Conservation (phyloP, 306 rosid genomes). For the Prunus kanzakura region DNA sequence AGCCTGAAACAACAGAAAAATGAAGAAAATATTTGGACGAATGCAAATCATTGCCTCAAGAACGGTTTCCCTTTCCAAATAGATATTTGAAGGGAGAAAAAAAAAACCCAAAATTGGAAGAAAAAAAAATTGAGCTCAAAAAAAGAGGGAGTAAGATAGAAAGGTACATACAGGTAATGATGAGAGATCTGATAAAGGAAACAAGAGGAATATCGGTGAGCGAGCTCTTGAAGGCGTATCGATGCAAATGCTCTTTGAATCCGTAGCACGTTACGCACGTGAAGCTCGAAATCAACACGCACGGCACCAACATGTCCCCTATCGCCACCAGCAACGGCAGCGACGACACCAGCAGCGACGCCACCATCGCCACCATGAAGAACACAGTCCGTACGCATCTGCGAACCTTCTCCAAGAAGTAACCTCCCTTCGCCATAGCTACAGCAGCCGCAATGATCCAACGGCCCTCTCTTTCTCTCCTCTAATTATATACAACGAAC, state of each 20-base stretch:
- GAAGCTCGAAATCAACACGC: constrained; percentile 72
- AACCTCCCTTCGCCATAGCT: constrained; percentile 75
- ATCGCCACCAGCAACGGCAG: constrained; percentile 79
- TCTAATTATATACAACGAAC: background rate
- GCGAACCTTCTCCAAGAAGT: constrained; percentile 59
- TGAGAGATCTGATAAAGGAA: constrained; percentile 75
- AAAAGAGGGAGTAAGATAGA: background rate
- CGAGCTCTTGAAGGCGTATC: constrained; percentile 89
- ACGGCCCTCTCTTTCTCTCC: constrained; percentile 6
- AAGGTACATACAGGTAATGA: constrained; percentile 58
- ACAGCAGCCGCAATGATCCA: constrained; percentile 12
- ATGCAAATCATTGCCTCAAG: background rate
- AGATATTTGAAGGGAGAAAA: background rate
- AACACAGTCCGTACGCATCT: constrained; percentile 75
- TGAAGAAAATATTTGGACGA: background rate
- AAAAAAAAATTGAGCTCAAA: background rate
- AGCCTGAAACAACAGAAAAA: background rate
- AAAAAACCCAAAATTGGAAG: background rate
- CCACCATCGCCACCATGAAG: constrained; percentile 82
- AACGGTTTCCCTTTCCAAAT: background rate
- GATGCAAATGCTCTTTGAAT: constrained; percentile 59
- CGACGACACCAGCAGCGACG: constrained; percentile 75
- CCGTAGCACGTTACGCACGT: constrained; percentile 74
- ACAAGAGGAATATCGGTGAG: constrained; percentile 87
- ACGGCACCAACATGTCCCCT: constrained; percentile 66